phyloP scores from a whole-genome alignment of 306 rosid genomes.

The Medicago ruthenica region DNA sequence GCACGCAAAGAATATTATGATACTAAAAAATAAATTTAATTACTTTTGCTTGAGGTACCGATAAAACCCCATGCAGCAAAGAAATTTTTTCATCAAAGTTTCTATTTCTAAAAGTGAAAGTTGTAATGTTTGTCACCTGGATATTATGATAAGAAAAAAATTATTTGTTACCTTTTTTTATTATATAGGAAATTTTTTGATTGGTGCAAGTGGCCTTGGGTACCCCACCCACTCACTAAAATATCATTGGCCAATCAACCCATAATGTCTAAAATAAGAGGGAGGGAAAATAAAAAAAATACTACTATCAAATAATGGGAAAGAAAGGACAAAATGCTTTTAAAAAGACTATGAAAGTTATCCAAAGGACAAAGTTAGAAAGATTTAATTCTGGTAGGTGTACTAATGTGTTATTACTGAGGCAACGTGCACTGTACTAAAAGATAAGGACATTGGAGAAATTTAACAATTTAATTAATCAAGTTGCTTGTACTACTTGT shows the following conservation, averaged over 20 bases:
- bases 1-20: no score
- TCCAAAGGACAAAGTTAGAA: slow-evolving; percentile 33
- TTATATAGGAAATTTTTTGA: neutral
- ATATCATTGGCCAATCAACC: slow-evolving; percentile 8
- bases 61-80: no score
- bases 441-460: neutral
- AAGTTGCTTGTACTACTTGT: neutral
- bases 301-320: no score
- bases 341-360: slow-evolving; percentile 7
- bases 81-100: no score
- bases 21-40: no score
- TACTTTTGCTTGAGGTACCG: no score
- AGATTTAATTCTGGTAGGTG: slow-evolving; percentile 30
- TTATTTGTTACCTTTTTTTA: neutral
- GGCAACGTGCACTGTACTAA: neutral
- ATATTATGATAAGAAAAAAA: neutral
- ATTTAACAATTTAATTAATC: slow-evolving; percentile 27
- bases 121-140: slow-evolving; percentile 11
- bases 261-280: neutral
- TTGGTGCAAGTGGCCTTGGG: slow-evolving; percentile 2
- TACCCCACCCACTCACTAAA: slow-evolving; percentile 9
- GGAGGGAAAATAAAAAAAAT: neutral
- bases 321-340: slow-evolving; percentile 35
- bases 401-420: neutral
- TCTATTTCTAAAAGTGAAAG: no score